These are phyloP conservation scores for Malbranchea cinnamomea DNA, from an alignment of 2,329 filamentous ascomycete genomes.

Conservation along the genomic window DNA sequence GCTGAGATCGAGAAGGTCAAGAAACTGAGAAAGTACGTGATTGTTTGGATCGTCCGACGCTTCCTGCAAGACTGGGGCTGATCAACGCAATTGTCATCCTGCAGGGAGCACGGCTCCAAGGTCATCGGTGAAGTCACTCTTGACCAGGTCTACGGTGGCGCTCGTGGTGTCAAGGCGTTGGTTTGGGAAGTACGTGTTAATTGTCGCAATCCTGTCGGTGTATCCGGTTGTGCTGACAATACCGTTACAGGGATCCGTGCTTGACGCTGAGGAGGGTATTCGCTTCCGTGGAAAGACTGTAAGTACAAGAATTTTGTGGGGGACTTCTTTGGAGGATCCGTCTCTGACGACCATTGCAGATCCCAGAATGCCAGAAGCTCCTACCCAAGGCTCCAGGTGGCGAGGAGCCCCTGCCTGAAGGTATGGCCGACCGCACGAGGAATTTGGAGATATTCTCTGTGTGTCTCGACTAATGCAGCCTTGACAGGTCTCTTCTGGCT, in stretches of 20 bases:
- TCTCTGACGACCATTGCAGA: conserved; percentile 33
- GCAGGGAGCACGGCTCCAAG: conserved; percentile 84
- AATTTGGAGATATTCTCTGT: conserved; percentile 10
- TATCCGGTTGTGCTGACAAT: conserved; percentile 2
- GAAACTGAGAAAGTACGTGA: conserved; percentile 72
- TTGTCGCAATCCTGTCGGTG: neutral
- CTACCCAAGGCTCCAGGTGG: conserved; percentile 95
- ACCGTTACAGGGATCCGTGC: conserved; percentile 57
- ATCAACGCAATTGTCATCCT: conserved; percentile 11
- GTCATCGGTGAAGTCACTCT: conserved; percentile 95
- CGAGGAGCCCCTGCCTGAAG: conserved; percentile 93
- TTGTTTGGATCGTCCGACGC: no score
- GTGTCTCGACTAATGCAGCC: conserved; percentile 4
- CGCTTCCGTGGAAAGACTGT: conserved; percentile 95
- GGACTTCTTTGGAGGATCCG: conserved; percentile 2
- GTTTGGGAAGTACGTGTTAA: conserved; percentile 64
- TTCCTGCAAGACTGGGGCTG: neutral
- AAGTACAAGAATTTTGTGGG: conserved; percentile 15
- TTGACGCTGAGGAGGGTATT: conserved; percentile 98
- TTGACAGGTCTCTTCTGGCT: conserved; percentile 89
- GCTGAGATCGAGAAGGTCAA: conserved; percentile 99
- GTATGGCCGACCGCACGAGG: no score
- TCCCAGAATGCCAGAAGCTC: conserved; percentile 94
- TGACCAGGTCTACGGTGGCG: conserved; percentile 98
- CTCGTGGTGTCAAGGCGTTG: conserved; percentile 94